A percentile compares a stretch with the other conserved stretches of the same genome.
These are phyloP conservation scores for Leptodermis oblonga DNA, from an alignment of 257 asterid genomes.

Conservation along the genomic window DNA sequence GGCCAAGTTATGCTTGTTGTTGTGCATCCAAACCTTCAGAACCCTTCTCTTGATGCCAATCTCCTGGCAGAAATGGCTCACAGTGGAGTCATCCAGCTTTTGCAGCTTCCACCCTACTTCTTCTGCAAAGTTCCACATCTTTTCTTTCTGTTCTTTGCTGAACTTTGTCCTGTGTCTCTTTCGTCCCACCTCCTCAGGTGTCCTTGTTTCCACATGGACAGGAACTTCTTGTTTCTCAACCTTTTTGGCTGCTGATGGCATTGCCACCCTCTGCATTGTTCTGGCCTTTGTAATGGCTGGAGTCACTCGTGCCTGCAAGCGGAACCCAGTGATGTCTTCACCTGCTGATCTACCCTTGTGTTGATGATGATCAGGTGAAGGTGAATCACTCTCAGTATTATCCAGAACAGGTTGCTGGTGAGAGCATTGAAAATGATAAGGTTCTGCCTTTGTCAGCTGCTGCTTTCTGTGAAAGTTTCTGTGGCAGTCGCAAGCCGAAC, in stretches of 20 bases:
- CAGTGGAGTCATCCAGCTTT: slow-evolving; percentile 63
- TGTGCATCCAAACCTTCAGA: slow-evolving; percentile 91
- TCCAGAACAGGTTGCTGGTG: slow-evolving; percentile 1
- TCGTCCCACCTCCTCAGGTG: slow-evolving; percentile 30
- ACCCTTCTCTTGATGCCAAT: slow-evolving; percentile 71
- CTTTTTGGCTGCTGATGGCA: slow-evolving; percentile 19
- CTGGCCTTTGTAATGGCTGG: neutral
- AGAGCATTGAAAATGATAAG: slow-evolving; percentile 21
- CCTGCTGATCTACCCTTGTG: neutral
- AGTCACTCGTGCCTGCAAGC: neutral
- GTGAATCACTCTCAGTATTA: slow-evolving; percentile 26
- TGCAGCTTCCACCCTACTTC: slow-evolving; percentile 83
- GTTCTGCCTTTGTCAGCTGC: slow-evolving; percentile 38
- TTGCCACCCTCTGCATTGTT: no score
- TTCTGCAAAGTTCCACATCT: slow-evolving; percentile 73
- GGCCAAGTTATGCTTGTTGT: slow-evolving; percentile 63
- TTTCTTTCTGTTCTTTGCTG: slow-evolving; percentile 76
- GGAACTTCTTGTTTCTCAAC: slow-evolving; percentile 42
- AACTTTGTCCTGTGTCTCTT: slow-evolving; percentile 81
- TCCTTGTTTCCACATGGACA: slow-evolving; percentile 14
- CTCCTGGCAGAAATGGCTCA: slow-evolving; percentile 74
- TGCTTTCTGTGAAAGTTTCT: slow-evolving; percentile 76
- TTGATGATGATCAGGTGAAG: slow-evolving; percentile 55
- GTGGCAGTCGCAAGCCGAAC: slow-evolving; percentile 86
- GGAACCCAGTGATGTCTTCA: neutral